phyloP scores from a whole-genome alignment of 2,329 filamentous ascomycete species.

The Fusarium bulbicola region DNA sequence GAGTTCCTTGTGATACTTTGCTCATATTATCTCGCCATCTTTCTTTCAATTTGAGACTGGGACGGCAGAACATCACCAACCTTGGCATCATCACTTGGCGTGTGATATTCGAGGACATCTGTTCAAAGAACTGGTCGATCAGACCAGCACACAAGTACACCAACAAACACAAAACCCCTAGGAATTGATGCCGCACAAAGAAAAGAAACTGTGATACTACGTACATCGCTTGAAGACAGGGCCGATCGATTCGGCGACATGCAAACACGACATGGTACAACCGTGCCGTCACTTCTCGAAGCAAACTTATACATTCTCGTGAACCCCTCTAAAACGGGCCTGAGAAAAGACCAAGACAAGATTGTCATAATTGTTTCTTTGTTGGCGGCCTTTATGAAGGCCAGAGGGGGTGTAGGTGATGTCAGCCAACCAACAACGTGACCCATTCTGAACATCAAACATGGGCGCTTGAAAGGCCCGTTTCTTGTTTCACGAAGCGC shows the following conservation, averaged over 20 bases:
- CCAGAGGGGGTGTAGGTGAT: not conserved
- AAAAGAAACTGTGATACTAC: not conserved
- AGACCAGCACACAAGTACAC: not conserved
- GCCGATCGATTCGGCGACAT: not conserved
- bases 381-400: not conserved
- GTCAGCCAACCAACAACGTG: conserved; percentile 30
- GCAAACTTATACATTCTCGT: conserved; percentile 17
- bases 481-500: conserved; percentile 39
- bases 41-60: not conserved
- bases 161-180: not conserved
- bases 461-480: conserved; percentile 18
- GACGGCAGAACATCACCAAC: not conserved
- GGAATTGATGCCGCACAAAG: not conserved
- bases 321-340: conserved; percentile 20
- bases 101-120: not conserved
- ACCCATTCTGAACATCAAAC: conserved; percentile 32
- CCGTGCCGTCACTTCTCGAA: conserved; percentile 8
- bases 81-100: not conserved
- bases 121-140: not conserved
- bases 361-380: not conserved
- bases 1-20: too few species aligned
- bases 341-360: conserved; percentile 3
- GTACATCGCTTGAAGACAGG: not conserved
- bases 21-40: not conserved
- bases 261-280: not conserved